Conservation (phyloP, 768 basidiomycete genomes). For the Boletus vermiculosoides region DNA sequence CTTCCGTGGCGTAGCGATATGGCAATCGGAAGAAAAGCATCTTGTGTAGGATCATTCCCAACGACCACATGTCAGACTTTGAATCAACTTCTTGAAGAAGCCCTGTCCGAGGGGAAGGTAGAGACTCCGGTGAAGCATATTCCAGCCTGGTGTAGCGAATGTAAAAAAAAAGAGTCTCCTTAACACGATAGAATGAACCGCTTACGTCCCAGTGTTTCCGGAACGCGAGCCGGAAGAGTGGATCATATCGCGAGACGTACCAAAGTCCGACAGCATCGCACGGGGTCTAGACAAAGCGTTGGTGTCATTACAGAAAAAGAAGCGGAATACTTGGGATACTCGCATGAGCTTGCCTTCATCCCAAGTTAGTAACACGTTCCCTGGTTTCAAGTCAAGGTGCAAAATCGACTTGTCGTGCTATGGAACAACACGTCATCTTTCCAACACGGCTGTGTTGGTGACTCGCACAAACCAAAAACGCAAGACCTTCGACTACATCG, state of each 20-base stretch:
- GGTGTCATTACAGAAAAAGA: neutral
- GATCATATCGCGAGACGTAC: slow-evolving; percentile 90
- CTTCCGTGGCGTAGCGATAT: slow-evolving; percentile 68
- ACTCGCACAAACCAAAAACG: slow-evolving; percentile 65
- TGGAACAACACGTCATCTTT: slow-evolving; percentile 9
- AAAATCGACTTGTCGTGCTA: slow-evolving; percentile 83
- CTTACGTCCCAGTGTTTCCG: slow-evolving; percentile 94
- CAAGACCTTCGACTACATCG: slow-evolving; percentile 84
- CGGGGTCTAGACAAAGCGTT: slow-evolving; percentile 56
- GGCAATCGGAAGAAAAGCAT: slow-evolving; percentile 89
- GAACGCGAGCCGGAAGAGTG: slow-evolving; percentile 64
- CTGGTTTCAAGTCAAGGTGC: slow-evolving; percentile 92
- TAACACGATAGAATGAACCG: slow-evolving; percentile 12
- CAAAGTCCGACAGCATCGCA: slow-evolving; percentile 95
- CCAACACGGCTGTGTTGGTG: neutral
- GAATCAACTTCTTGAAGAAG: slow-evolving; percentile 72
- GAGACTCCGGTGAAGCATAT: slow-evolving; percentile 85
- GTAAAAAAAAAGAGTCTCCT: neutral
- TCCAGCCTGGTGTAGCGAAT: slow-evolving; percentile 54
- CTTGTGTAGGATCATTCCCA: slow-evolving; percentile 95
- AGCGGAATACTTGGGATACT: slow-evolving; percentile 21
- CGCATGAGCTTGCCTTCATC: slow-evolving; percentile 84
- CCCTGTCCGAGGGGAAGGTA: slow-evolving; percentile 66
- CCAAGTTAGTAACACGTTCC: slow-evolving; percentile 90
- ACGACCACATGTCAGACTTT: slow-evolving; percentile 95